phyloP scores from a whole-genome alignment of 495 filamentous ascomycete genomes.

The Cryomyces antarcticus region DNA sequence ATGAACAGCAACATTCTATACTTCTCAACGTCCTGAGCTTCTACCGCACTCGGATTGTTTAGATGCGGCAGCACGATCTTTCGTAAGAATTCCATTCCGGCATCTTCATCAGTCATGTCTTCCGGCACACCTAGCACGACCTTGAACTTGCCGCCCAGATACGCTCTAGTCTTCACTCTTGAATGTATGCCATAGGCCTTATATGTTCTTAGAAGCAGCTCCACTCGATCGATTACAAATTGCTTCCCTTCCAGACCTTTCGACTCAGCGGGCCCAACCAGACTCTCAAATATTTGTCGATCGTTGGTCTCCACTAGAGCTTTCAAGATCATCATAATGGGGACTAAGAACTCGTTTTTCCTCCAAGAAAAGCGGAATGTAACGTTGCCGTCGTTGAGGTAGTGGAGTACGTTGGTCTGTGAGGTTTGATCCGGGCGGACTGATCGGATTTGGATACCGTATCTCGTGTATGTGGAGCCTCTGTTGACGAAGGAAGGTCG shows the following conservation, averaged over 20 bases:
- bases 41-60: slow-evolving; percentile 59
- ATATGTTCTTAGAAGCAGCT: slow-evolving; percentile 80
- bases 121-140: slow-evolving; percentile 61
- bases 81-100: slow-evolving; percentile 72
- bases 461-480: slow-evolving; percentile 70
- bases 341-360: slow-evolving; percentile 87
- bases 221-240: slow-evolving; percentile 85
- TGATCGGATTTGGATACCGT: slow-evolving; percentile 69
- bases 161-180: slow-evolving; percentile 54
- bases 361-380: slow-evolving; percentile 96
- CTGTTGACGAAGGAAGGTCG: slow-evolving; percentile 98
- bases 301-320: slow-evolving; percentile 92
- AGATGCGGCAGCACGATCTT: slow-evolving; percentile 82
- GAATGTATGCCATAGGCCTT: slow-evolving; percentile 70
- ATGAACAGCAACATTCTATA: slow-evolving; percentile 91
- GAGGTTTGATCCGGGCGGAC: slow-evolving; percentile 91
- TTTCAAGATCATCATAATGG: slow-evolving; percentile 91
- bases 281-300: slow-evolving; percentile 77
- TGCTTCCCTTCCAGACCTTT: slow-evolving; percentile 60
- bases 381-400: slow-evolving; percentile 83
- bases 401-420: slow-evolving; percentile 92
- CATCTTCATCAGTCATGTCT: slow-evolving; percentile 67
- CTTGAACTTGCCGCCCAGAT: slow-evolving; percentile 75
- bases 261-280: slow-evolving; percentile 53
- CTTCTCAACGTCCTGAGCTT: slow-evolving; percentile 70